Evolutionary conservation across 2,329 filamentous ascomycete species (phyloP), one percentile per base, ranked within the genome.

Genomic region (Chalara sp.): DNA sequence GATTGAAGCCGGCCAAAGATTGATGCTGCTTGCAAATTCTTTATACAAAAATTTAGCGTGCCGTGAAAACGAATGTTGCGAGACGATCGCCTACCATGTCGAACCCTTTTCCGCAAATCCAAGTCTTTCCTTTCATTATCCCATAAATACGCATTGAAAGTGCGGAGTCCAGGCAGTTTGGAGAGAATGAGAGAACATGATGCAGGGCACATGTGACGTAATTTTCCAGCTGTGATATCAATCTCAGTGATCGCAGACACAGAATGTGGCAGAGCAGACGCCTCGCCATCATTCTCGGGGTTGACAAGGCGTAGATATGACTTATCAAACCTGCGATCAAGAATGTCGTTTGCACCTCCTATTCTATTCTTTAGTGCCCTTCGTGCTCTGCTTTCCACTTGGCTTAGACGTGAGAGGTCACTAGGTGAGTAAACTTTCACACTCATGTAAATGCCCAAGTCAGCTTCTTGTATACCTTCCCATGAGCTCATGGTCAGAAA

Each of bases 41-140:
- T 13, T 13, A 28, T 33, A 49, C 39, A 13, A 43, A 13, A 39
- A 39, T 2, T 39, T 13, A 11, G 10, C 35, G 35, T 6, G 5
- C n/a, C 29, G 35, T 30, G 5, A 43, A 48, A 41, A 43, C 5
- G 21, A 49, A 49, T 49, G 37, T 44, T 10, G 10, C 6, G 28
- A 48, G n/a, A 31, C 39, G 37, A 41, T 6, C 31, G 39, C 46
- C 29, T 49, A 44, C 47, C 39, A 49, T 49, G 11, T 32, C 47
- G 47, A 49, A 5, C 41, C 12, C 11, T 43, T 42, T 44, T 49
- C 30, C 47, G 47, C 40, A 49, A 49, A 33, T 32, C 32, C 28
- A 49, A 28, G 29, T 49, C 40, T 35, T 37, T 49, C 32, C 32
- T 49, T 42, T 49, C 47, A 28, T 44, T 44, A 44, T 49, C 47